Evolutionary conservation across 352 stramenopile genomes (phyloP).

Genomic region (Blastocystis sp.): DNA sequence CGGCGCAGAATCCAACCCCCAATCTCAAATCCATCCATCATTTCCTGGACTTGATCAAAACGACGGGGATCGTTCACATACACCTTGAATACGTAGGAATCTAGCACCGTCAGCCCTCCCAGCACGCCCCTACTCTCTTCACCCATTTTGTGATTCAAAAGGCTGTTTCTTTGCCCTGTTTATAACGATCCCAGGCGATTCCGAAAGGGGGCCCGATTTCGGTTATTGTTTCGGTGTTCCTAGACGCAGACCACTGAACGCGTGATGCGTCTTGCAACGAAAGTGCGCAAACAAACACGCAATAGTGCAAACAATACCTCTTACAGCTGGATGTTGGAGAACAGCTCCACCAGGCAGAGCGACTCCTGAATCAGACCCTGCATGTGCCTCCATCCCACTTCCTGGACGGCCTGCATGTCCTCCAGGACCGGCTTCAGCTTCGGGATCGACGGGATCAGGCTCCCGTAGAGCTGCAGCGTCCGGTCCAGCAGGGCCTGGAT

Average conservation of each 20-base stretch:
- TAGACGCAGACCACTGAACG: background rate
- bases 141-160: slow-evolving; percentile 21
- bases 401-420: slow-evolving; percentile 35
- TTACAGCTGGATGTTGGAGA: slow-evolving; percentile 69
- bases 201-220: background rate
- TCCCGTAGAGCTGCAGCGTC: slow-evolving; percentile 53
- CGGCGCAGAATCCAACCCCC: background rate
- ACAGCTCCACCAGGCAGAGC: slow-evolving; percentile 67
- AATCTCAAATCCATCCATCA: slow-evolving; percentile 45
- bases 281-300: slow-evolving; percentile 25
- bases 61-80: slow-evolving; percentile 53
- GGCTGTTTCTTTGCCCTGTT: background rate
- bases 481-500: slow-evolving; percentile 53
- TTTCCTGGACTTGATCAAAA: slow-evolving; percentile 48
- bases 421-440: slow-evolving; percentile 48
- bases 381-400: slow-evolving; percentile 53
- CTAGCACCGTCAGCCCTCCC: background rate
- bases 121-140: slow-evolving; percentile 14
- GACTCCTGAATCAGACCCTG: slow-evolving; percentile 63
- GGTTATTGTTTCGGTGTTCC: background rate
- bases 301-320: background rate
- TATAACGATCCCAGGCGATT: background rate
- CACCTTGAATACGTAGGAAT: slow-evolving; percentile 64
- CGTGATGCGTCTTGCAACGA: background rate
- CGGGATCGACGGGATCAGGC: slow-evolving; percentile 15